Evolutionary conservation across 495 filamentous ascomycete genomes (phyloP), one percentile per base, ranked within the genome.

Genomic region (Lichenothelia convexa): DNA sequence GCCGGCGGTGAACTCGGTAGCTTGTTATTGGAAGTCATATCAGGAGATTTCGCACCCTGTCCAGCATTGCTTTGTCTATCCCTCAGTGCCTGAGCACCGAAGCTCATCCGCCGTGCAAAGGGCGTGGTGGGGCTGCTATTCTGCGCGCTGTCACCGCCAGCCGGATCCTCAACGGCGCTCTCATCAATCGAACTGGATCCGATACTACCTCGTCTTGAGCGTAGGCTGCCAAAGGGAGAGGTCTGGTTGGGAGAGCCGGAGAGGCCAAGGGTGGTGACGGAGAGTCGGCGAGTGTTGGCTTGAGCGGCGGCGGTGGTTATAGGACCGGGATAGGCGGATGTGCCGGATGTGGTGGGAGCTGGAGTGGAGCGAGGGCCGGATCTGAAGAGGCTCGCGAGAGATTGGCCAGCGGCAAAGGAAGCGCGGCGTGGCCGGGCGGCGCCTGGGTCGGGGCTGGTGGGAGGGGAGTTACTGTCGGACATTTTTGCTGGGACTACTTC

Each of bases 41-140:
- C 51, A 51, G 49, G 51, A 29, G 43, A 34, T 46, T 52, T 57
- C 37, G 49, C 51, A 48, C 27, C n/a, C n/a, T n/a, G n/a, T n/a
- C n/a, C 42, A 35, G 20, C 41, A 45, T 29, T 44, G 29, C 45
- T 53, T 18, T 33, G 13, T 18, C 69, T 66, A 45, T 82, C 77
- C 36, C 80, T 71, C 48, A 93, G 61, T 23, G 89, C 83, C 49
- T 82, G 73, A 18, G 82, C 84, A 36, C 89, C 87, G 53, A 92
- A 89, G 50, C 86, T 93, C 62, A 92, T 71, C 16, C 89, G 75
- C 34, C 89, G 73, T 7, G 71, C 70, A 52, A 93, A 91, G 12
- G 83, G 82, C 4, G 78, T 78, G 32, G 57, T 69, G 21, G 80
- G 70, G 5, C 67, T 63, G 39, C 43, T 50, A 51, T 54, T 48